Evolutionary conservation across 73 alveolate species (phyloP), one percentile per base, ranked within the genome.

Genomic region (Paramecium caudatum): DNA sequence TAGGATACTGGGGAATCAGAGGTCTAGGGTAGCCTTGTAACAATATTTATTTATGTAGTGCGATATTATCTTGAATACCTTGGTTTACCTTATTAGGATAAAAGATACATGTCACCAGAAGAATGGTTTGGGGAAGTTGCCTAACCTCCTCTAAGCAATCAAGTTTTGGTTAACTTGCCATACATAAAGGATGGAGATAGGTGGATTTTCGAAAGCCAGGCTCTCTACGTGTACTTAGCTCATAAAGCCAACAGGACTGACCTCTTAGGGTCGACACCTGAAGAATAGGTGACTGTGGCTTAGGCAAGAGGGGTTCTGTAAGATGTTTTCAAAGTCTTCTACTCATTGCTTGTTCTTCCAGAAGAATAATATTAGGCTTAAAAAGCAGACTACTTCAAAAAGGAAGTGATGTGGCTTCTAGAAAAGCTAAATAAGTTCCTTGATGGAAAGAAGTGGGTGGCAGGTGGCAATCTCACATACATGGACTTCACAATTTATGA

Each of bases 1-100:
- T 90, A 0, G 94, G 94, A 90, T 90, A 90, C 41, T 90, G 94
- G 90, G 84, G 78, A 5, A 81, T 81, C 37, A 41, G 94, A 45
- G 94, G 94, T 16, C 39, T 85, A 7, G 93, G 61, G 25, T 91
- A 90, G 47, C 82, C 82, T 19, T 39, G 69, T 74, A 74, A 17
- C 4, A 12, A 16, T 74, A 23, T 55, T 23, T 27, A 37, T 55
- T 27, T 55, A 27, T 55, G 30, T 55, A 41, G 82, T 82, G 74
- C 84, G 92, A 90, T 82, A 15, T 34, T 36, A 70, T 33, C 34
- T 90, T 3, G 86, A 82, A 30, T 61, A 82, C 12, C 19, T 83
- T 43, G 94, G 91, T 21, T 50, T 90, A 12, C 90, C 61, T 16
- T 90, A 63, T 46, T 69, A 80, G 19, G 68, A 82, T 10, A 48